These are phyloP conservation scores for Candida neerlandica DNA, from an alignment of 1,139 yeast genomes.

Conservation along the genomic window DNA sequence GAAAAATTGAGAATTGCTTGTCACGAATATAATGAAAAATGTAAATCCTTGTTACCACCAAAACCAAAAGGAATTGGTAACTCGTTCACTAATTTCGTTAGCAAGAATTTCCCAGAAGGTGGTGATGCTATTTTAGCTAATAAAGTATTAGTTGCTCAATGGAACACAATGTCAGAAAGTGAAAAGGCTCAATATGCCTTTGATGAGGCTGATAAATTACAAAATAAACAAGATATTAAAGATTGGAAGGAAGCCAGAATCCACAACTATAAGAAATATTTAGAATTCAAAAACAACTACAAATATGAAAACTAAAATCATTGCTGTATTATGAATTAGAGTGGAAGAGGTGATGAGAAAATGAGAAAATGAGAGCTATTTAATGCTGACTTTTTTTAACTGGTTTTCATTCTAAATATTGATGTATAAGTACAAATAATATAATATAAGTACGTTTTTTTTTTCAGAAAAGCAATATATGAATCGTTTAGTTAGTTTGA, in stretches of 20 bases:
- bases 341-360: no score
- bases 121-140: conserved; percentile 17
- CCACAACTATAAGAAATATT: conserved; percentile 20
- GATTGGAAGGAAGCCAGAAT: conserved; percentile 34
- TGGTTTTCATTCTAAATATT: no score
- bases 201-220: conserved; percentile 20
- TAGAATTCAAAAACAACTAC: conserved; percentile 10
- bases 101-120: conserved; percentile 29
- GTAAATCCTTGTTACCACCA: conserved; percentile 29
- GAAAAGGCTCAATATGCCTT: conserved; percentile 34
- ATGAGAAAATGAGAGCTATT: no score
- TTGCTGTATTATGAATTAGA: no score
- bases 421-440: no score
- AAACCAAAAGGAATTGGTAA: conserved; percentile 39
- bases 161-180: conserved; percentile 31
- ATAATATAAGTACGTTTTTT: background rate
- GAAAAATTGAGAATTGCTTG: conserved; percentile 27
- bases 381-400: no score
- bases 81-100: conserved; percentile 35
- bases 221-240: conserved; percentile 19
- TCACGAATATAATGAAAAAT: conserved; percentile 30
- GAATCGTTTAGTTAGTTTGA: no score
- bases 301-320: no score
- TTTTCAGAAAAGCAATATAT: no score
- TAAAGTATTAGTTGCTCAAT: conserved; percentile 29